phyloP scores from a whole-genome alignment of 2,329 filamentous ascomycete genomes.

The Sporothrix dimorphospora region DNA sequence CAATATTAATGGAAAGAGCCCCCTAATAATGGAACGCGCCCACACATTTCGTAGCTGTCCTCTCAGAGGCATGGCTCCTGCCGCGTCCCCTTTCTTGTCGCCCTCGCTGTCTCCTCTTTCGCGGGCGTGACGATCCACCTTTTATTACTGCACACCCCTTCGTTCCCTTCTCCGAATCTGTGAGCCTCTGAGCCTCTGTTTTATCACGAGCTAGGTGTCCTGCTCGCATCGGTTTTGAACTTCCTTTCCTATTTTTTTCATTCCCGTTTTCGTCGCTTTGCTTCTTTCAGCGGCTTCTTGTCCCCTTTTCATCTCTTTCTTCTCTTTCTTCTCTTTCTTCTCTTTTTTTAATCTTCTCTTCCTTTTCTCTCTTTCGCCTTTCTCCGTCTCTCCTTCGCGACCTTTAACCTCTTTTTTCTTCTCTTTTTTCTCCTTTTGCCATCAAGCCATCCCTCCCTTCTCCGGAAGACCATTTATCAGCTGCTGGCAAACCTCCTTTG shows the following conservation, averaged over 20 bases:
- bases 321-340: neutral
- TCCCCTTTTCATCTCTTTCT: neutral
- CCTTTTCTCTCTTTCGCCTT: no score
- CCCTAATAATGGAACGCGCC: slow-evolving; percentile 9
- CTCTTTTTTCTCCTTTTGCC: neutral
- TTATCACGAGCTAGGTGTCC: slow-evolving; percentile 18
- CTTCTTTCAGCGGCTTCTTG: slow-evolving; percentile 2
- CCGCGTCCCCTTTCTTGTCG: slow-evolving; percentile 21
- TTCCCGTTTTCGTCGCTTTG: neutral
- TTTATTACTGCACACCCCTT: slow-evolving; percentile 18
- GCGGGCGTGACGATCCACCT: slow-evolving; percentile 11
- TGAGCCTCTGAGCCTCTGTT: neutral
- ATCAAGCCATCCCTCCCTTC: neutral
- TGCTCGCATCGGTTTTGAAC: neutral
- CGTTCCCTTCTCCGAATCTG: neutral
- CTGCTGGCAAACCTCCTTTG: slow-evolving; percentile 9
- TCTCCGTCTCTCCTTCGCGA: neutral
- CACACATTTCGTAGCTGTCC: slow-evolving; percentile 9
- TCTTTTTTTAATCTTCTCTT: neutral
- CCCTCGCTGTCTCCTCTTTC: neutral
- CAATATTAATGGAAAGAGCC: slow-evolving; percentile 11
- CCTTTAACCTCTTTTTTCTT: neutral
- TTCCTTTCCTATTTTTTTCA: neutral
- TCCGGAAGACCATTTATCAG: neutral
- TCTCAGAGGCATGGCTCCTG: neutral